These are phyloP conservation scores for Knufia petricola DNA, from an alignment of 2,329 filamentous ascomycete species.

Conservation along the genomic window DNA sequence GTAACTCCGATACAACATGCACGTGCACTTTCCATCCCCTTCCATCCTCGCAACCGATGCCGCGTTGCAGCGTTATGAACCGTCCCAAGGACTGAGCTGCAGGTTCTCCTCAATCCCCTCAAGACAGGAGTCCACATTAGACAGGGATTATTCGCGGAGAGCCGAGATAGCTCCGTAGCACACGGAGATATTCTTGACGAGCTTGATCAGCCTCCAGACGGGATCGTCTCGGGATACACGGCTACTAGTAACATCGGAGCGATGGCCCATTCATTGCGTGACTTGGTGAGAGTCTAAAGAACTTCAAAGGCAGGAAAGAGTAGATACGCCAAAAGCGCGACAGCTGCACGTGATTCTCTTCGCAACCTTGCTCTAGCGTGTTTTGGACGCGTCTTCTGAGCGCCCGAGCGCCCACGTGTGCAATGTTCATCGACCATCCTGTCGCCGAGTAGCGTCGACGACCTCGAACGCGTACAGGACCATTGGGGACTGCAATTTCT, in stretches of 20 bases:
- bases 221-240: too few species aligned
- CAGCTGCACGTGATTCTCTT: neutral
- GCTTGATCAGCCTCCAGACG: too few species aligned
- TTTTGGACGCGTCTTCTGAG: neutral
- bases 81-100: neutral
- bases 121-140: neutral
- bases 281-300: too few species aligned
- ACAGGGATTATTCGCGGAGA: neutral
- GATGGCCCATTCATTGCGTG: too few species aligned
- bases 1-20: neutral
- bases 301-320: too few species aligned
- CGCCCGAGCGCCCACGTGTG: neutral
- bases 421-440: neutral
- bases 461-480: too few species aligned
- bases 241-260: too few species aligned
- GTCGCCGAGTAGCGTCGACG: neutral
- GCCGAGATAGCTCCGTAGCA: too few species aligned
- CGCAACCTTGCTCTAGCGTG: neutral
- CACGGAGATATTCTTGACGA: too few species aligned
- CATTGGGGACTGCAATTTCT: neutral
- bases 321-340: too few species aligned
- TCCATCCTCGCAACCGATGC: neutral
- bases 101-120: conserved; percentile 1
- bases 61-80: neutral
- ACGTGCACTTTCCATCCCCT: neutral